phyloP scores from a whole-genome alignment of 2,329 filamentous ascomycete species.

The Phoma herbarum region DNA sequence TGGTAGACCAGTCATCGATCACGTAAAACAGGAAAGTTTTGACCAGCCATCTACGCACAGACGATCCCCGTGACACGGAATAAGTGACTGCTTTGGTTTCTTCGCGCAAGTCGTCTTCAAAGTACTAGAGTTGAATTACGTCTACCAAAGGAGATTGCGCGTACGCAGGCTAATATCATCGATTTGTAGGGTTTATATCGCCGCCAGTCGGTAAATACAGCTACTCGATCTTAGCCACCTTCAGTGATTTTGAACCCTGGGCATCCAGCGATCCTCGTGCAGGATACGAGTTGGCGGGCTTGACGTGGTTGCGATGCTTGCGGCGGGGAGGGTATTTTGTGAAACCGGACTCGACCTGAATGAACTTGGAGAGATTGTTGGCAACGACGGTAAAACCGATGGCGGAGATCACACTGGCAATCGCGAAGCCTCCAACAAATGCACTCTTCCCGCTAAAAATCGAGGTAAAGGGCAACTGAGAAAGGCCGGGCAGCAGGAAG shows the following conservation, averaged over 20 bases:
- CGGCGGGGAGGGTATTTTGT: constrained; percentile 36
- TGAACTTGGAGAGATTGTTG: constrained; percentile 55
- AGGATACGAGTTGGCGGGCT: constrained; percentile 27
- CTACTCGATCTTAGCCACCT: constrained; percentile 45
- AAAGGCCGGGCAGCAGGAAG: constrained; percentile 16
- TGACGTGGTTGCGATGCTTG: constrained; percentile 16
- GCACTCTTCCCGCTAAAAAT: constrained; percentile 15
- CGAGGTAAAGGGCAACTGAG: constrained; percentile 12
- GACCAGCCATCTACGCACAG: too few relatives aligned
- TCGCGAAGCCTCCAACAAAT: constrained; percentile 28
- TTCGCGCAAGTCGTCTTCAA: too few relatives aligned
- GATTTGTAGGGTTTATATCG: too few relatives aligned
- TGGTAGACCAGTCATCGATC: too few relatives aligned
- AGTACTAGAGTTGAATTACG: too few relatives aligned
- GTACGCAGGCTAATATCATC: too few relatives aligned
- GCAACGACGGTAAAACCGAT: constrained; percentile 25
- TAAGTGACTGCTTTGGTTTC: too few relatives aligned
- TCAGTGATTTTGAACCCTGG: constrained; percentile 58
- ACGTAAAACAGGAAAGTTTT: too few relatives aligned
- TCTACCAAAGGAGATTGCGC: too few relatives aligned
- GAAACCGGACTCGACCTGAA: constrained; percentile 39
- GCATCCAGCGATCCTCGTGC: constrained; percentile 60
- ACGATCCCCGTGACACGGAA: too few relatives aligned
- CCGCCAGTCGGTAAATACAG: too few relatives aligned
- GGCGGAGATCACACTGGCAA: constrained; percentile 30